Conservation (phyloP, 192 early-diverging fungal genomes). For the Geranomyces variabilis region DNA sequence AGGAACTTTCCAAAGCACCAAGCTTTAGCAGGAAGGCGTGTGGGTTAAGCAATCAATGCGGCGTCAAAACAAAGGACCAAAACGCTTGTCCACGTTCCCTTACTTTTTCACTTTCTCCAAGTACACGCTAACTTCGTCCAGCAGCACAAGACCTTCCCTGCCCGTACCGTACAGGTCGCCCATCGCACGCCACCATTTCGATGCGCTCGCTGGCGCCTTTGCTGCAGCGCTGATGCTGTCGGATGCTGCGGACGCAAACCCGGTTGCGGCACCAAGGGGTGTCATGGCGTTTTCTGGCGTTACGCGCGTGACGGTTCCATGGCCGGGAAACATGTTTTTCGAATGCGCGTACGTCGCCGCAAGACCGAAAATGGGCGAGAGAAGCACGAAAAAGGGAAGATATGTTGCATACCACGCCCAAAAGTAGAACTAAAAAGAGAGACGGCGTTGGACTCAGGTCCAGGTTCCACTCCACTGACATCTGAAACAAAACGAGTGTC, state of each 20-base stretch:
- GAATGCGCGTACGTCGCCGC: slow-evolving; percentile 7
- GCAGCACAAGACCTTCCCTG: slow-evolving; percentile 16
- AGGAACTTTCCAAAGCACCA: slow-evolving; percentile 23
- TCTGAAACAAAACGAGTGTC: no score
- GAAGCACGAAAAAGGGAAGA: slow-evolving; percentile 2
- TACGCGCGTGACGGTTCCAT: background rate
- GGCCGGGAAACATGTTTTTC: background rate
- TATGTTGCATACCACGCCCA: slow-evolving; percentile 19
- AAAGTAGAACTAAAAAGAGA: slow-evolving; percentile 15
- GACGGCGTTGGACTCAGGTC: background rate
- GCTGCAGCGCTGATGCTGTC: slow-evolving; percentile 16
- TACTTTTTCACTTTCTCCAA: slow-evolving; percentile 36
- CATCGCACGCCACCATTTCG: slow-evolving; percentile 24
- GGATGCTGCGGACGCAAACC: slow-evolving; percentile 8
- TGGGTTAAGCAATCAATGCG: no score
- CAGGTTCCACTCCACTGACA: no score
- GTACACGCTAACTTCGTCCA: slow-evolving; percentile 16
- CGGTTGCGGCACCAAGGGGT: slow-evolving; percentile 11
- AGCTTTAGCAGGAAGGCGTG: slow-evolving; percentile 4
- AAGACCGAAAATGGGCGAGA: slow-evolving; percentile 19
- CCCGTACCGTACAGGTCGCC: slow-evolving; percentile 28
- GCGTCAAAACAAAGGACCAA: no score
- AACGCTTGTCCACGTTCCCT: background rate
- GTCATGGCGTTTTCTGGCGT: slow-evolving; percentile 12
- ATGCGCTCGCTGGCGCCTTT: slow-evolving; percentile 12